A percentile compares a stretch with the other conserved stretches of the same genome.
Conservation (phyloP, 805 yeast genomes). For the Hanseniaspora thailandica region DNA sequence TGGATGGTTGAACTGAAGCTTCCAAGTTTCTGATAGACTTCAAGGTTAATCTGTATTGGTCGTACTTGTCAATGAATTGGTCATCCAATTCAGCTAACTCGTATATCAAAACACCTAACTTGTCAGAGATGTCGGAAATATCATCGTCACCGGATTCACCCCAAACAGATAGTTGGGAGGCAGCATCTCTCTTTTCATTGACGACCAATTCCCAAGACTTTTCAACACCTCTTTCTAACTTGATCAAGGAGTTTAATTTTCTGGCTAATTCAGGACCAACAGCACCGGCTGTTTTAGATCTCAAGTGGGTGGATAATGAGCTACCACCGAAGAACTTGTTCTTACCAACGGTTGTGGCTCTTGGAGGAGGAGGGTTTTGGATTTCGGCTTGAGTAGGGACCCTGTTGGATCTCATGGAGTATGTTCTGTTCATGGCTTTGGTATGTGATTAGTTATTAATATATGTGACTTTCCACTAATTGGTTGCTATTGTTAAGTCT, state of each 20-base stretch:
- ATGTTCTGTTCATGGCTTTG: conserved; percentile 64
- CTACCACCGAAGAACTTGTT: conserved; percentile 84
- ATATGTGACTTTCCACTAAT: background rate
- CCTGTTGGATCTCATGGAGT: conserved; percentile 68
- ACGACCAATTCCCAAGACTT: conserved; percentile 68
- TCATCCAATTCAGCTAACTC: conserved; percentile 82
- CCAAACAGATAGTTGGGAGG: conserved; percentile 74
- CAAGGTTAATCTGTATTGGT: conserved; percentile 72
- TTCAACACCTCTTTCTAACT: conserved; percentile 72
- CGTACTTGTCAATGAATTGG: conserved; percentile 75
- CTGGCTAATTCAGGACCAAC: conserved; percentile 72
- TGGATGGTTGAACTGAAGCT: conserved; percentile 75
- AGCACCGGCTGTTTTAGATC: conserved; percentile 65
- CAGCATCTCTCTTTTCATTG: conserved; percentile 68
- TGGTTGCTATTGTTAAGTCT: background rate
- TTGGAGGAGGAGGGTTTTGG: conserved; percentile 81
- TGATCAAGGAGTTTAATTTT: conserved; percentile 60
- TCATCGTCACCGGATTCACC: conserved; percentile 81
- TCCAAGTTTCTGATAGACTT: conserved; percentile 76
- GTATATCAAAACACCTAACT: conserved; percentile 68
- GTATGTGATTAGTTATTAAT: background rate
- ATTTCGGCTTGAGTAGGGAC: conserved; percentile 97
- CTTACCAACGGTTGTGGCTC: conserved; percentile 76
- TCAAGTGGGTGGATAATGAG: conserved; percentile 41
- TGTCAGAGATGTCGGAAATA: conserved; percentile 76